Base-by-base conservation (phyloP, 345 rosid species). In the Corymbia maculata region DNA sequence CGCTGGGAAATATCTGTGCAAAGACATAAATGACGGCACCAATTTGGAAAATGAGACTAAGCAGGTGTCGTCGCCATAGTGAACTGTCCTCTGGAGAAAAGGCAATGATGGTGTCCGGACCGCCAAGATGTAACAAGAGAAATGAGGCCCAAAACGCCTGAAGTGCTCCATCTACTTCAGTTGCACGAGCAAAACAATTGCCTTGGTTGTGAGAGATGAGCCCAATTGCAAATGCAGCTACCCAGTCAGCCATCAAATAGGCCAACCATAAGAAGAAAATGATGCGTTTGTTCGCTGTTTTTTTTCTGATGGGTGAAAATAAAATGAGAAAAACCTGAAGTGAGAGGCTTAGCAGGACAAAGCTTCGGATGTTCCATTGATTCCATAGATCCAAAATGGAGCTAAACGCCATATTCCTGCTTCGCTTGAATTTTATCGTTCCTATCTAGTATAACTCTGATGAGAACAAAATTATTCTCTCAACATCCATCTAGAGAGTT, bases 261-360 rank as follows among this genome's bases (percentile, higher is more conserved):
- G 32, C 32, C 68, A 61, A 28, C 8, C 68, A 61, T 13, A 61
- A 12, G 16, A 6, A 5, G 13, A 10, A 24, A 57, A 52, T 9
- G 12, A 57, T 4, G n/a, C 0, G 13, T 1, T 24, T 15, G 14
- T 61, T 6, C 0, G 57, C 15, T 2, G 8, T 61, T 61, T 61
- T 61, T 16, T 61, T 28, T 12, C 32, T 28, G 12, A 61, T 5
- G 32, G 32, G 30, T 28, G 68, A n/a, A 28, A 61, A 61, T 61
- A 61, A 0, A 61, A 28, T 61, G 1, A 61, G 68, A 28, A 61
- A 28, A 2, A 61, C 6, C 8, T 61, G 68, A 61, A 61, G 68
- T 0, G 14, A 61, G 4, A 61, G 7, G 30, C 32, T 61, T 13
- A 28, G 16, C 3, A 61, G 0, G 7, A 61, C 32, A 6, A 28